Evolutionary conservation across 2,329 filamentous ascomycete species (phyloP).

Genomic region (Pseudocercospora macadamiae): DNA sequence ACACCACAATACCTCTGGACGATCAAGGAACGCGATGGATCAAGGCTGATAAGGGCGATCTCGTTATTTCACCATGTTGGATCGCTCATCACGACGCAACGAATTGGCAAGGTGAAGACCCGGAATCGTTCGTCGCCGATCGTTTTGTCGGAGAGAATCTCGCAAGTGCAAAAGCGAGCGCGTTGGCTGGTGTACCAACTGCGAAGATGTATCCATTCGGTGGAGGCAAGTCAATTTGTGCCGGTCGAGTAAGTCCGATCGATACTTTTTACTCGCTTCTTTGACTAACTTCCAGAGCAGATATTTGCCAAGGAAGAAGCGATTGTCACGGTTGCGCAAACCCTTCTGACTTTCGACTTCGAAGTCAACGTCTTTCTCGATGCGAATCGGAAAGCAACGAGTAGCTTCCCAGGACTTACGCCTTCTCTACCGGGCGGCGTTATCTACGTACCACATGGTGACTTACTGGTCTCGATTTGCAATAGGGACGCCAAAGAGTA

Average conservation of each 20-base stretch:
- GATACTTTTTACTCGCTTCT: not conserved
- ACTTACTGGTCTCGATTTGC: not conserved
- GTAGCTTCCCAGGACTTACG: conserved; percentile 26
- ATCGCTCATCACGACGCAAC: conserved; percentile 34
- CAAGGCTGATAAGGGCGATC: conserved; percentile 29
- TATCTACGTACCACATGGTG: not conserved
- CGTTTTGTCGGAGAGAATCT: conserved; percentile 33
- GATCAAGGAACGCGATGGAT: conserved; percentile 30
- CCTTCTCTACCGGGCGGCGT: conserved; percentile 28
- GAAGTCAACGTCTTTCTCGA: conserved; percentile 32
- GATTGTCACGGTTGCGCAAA: conserved; percentile 31
- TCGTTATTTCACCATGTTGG: conserved; percentile 36
- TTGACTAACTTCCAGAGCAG: not conserved
- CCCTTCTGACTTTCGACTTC: conserved; percentile 33
- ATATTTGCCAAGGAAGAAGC: conserved; percentile 37
- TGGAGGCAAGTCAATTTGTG: conserved; percentile 34
- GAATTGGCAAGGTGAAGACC: conserved; percentile 23
- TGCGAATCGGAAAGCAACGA: conserved; percentile 25
- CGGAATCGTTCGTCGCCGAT: conserved; percentile 32
- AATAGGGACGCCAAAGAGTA: too few relatives aligned
- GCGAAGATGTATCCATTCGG: conserved; percentile 40
- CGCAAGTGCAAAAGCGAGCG: conserved; percentile 30
- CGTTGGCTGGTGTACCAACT: conserved; percentile 29
- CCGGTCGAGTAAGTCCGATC: conserved; percentile 22
- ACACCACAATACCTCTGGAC: conserved; percentile 34